A percentile compares a stretch with the other conserved stretches of the same genome.
Conservation (phyloP, 2,329 filamentous ascomycete genomes). For the Cercospora berteroae region DNA sequence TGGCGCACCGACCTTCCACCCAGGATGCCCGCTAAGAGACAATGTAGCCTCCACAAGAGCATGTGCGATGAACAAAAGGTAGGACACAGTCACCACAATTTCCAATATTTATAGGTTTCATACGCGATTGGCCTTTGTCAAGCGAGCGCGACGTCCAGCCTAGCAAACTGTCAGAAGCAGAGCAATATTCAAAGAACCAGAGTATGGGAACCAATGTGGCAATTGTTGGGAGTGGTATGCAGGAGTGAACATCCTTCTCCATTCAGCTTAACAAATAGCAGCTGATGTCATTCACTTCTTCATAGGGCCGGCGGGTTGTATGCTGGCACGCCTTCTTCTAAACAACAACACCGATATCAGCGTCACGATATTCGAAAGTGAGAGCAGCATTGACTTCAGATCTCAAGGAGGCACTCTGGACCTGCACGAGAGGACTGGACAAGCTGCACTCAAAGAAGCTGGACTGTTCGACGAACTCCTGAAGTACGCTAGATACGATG, state of each 20-base stretch:
- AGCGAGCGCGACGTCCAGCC: neutral
- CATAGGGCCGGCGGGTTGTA: constrained; percentile 33
- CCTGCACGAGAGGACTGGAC: constrained; percentile 33
- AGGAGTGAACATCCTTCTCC: neutral
- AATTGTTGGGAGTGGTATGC: constrained; percentile 29
- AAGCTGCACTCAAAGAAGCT: constrained; percentile 30
- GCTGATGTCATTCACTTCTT: neutral
- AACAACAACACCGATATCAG: constrained; percentile 24
- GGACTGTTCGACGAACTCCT: constrained; percentile 33
- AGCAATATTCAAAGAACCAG: neutral
- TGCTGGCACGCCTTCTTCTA: constrained; percentile 33
- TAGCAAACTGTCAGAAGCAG: neutral
- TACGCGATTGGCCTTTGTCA: neutral
- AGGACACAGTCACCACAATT: neutral
- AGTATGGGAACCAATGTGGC: constrained; percentile 24
- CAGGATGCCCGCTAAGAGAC: neutral
- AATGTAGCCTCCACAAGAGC: neutral
- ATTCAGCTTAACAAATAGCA: neutral
- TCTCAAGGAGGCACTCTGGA: constrained; percentile 35
- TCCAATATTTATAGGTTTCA: neutral
- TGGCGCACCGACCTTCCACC: neutral
- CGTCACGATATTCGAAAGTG: constrained; percentile 32
- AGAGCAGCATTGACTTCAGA: constrained; percentile 29
- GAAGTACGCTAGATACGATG: constrained; percentile 24
- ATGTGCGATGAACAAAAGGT: neutral